Evolutionary conservation across 2,329 filamentous ascomycete species (phyloP).

Genomic region (Exophiala viscosa): DNA sequence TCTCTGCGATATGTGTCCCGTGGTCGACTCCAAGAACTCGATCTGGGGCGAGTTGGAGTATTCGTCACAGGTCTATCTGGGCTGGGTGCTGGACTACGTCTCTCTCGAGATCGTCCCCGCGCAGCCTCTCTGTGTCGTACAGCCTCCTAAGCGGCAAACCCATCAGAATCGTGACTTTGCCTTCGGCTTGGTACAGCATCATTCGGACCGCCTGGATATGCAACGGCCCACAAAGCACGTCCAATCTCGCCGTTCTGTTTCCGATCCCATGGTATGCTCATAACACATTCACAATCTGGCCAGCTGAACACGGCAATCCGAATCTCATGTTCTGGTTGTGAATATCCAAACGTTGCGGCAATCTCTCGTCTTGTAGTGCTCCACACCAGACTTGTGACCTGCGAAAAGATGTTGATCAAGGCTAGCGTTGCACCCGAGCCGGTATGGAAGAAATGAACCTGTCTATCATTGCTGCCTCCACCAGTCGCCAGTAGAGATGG

Average conservation of each 20-base stretch:
- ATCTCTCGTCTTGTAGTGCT: conserved; percentile 81
- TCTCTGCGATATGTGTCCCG: conserved; percentile 9
- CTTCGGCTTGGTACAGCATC: conserved; percentile 27
- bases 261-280: conserved; percentile 72
- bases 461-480: conserved; percentile 88
- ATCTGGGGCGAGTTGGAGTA: background rate
- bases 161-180: conserved; percentile 8
- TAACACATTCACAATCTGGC: conserved; percentile 84
- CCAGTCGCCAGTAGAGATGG: conserved; percentile 82
- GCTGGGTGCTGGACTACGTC: conserved; percentile 11
- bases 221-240: conserved; percentile 75
- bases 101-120: conserved; percentile 1
- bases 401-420: conserved; percentile 85
- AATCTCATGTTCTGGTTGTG: conserved; percentile 82
- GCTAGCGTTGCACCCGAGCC: conserved; percentile 77
- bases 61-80: conserved; percentile 2
- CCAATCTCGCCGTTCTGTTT: conserved; percentile 36
- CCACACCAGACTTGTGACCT: conserved; percentile 92
- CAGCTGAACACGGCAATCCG: conserved; percentile 91
- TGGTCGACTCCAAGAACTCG: conserved; percentile 5
- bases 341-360: conserved; percentile 87
- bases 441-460: conserved; percentile 93
- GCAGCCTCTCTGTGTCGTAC: conserved; percentile 15
- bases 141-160: conserved; percentile 24
- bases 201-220: conserved; percentile 67